Evolutionary conservation across 257 asterid genomes (phyloP), one percentile per base, ranked within the genome.

Genomic region (Osmanthus fragrans): DNA sequence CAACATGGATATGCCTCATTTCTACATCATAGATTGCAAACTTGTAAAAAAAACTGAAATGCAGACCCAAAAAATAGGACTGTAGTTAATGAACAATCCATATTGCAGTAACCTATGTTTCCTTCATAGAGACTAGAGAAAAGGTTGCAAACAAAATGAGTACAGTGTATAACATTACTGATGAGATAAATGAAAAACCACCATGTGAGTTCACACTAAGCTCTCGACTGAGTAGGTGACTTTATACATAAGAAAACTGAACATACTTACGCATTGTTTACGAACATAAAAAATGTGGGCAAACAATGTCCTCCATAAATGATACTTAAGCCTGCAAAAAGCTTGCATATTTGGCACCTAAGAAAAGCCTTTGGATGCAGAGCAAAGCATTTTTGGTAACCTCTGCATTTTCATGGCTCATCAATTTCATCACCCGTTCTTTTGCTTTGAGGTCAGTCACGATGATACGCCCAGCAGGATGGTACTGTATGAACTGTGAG

Each of bases 331-430:
- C 91, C 89, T 90, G 97, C 91, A 94, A 83, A 90, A 94, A 90
- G 88, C 96, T 94, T 74, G 96, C 97, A 63, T 94, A 94, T 85
- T 94, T 94, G 85, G 97, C 97, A 60, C 98, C 97, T 29, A 94
- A 91, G 81, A 94, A 89, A 70, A 94, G 89, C 97, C 97, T 90
- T 77, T 94, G 98, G 81, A 94, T 90, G 92, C 97, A 94, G 75
- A 94, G 97, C 81, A 94, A 73, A 70, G 98, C 95, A 51, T 94
- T 94, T 74, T 91, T 94, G 40, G 98, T 94, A 32, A 94, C 98
- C 90, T 94, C 98, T 12, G 89, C 82, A 37, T 88, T 87, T 79
- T 87, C 95, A 58, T 94, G 96, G 90, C 89, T 91, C 96, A 94
- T 87, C 89, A 94, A 74, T 85, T 94, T 94, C 98, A 94, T 92